phyloP scores from a whole-genome alignment of 2,329 filamentous ascomycete genomes.

The Penicillium glabrum region DNA sequence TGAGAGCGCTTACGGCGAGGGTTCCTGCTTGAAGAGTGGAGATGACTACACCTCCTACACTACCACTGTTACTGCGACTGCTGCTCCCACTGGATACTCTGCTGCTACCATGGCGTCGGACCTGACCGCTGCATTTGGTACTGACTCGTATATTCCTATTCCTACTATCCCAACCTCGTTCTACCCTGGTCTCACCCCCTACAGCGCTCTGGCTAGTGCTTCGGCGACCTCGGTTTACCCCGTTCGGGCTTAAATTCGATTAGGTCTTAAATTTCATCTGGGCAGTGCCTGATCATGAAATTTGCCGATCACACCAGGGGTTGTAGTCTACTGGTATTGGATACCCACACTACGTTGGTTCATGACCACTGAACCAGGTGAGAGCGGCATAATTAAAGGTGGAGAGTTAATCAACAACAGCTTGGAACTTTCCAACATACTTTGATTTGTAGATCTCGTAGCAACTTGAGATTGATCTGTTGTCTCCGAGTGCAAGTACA shows the following conservation, averaged over 20 bases:
- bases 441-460: no score
- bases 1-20: constrained; percentile 49
- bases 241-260: neutral
- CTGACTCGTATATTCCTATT: constrained; percentile 24
- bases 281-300: no score
- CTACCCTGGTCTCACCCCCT: constrained; percentile 32
- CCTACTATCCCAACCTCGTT: constrained; percentile 27
- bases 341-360: no score
- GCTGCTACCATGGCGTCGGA: constrained; percentile 27
- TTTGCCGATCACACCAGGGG: no score
- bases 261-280: no score
- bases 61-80: constrained; percentile 18
- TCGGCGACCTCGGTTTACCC: constrained; percentile 6
- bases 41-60: constrained; percentile 17
- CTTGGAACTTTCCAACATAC: no score
- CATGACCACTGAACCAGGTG: no score
- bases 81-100: constrained; percentile 25
- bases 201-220: constrained; percentile 25
- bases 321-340: no score
- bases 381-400: no score
- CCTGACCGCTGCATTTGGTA: constrained; percentile 23
- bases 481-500: neutral
- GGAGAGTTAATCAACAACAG: no score
- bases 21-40: constrained; percentile 46
- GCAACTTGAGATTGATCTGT: neutral